Evolutionary conservation across 306 rosid genomes (phyloP).

Genomic region (Luffa acutangula): DNA sequence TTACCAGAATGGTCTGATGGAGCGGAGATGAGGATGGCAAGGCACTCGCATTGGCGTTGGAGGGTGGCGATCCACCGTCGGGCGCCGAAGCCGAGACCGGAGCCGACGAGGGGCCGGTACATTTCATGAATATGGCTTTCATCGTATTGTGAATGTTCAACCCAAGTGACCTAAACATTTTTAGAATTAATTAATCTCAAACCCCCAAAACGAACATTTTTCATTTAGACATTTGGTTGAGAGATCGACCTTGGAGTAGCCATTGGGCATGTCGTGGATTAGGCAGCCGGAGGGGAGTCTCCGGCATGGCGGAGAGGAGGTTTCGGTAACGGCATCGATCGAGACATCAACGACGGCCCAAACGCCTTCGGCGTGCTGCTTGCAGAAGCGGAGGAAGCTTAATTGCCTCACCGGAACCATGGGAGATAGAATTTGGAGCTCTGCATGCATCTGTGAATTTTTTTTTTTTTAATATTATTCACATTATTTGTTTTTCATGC

Average conservation of each 20-base stretch:
- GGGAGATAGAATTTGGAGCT: conserved; percentile 90
- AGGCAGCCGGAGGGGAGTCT: conserved; percentile 95
- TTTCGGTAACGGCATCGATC: conserved; percentile 45
- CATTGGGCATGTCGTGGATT: conserved; percentile 93
- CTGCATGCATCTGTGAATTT: conserved; percentile 66
- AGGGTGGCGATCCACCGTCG: conserved; percentile 82
- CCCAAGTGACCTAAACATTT: conserved; percentile 70
- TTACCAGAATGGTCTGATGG: conserved; percentile 54
- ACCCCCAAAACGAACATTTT: too few relatives aligned
- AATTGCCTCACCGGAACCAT: conserved; percentile 85
- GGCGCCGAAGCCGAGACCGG: conserved; percentile 85
- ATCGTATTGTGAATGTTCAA: conserved; percentile 82
- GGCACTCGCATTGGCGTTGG: conserved; percentile 85
- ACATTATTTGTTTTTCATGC: neutral
- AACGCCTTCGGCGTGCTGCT: conserved; percentile 86
- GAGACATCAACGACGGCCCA: conserved; percentile 96
- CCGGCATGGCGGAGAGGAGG: conserved; percentile 33
- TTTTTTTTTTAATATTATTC: neutral
- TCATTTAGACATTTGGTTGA: too few relatives aligned
- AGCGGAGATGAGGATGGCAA: conserved; percentile 74
- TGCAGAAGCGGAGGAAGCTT: conserved; percentile 76
- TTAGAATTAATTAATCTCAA: neutral
- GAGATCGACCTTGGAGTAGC: conserved; percentile 66
- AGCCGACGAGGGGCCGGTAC: conserved; percentile 54
- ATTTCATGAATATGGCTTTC: conserved; percentile 66